phyloP scores from a whole-genome alignment of 129 eudicot genomes.

The Ambrosia trifida region DNA sequence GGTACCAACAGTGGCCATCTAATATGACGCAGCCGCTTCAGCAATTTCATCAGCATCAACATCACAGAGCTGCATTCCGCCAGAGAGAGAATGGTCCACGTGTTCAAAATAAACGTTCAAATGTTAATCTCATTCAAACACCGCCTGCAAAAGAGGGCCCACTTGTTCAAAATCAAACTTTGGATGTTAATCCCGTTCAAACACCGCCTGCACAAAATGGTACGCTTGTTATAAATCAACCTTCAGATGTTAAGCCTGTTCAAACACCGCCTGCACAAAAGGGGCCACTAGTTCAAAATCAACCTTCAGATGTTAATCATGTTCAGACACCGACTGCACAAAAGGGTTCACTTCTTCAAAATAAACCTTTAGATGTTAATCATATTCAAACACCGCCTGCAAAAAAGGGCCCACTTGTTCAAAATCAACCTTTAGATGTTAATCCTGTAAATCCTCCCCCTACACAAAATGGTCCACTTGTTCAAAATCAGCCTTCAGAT shows the following conservation, averaged over 20 bases:
- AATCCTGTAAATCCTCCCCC: too few species aligned
- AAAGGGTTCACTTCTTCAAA: slow-evolving; percentile 24
- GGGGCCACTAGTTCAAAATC: neutral
- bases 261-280: too few species aligned
- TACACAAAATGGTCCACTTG: too few species aligned
- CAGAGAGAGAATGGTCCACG: slow-evolving; percentile 15
- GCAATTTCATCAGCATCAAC: slow-evolving; percentile 49
- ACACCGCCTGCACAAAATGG: too few species aligned
- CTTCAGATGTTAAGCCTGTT: too few species aligned
- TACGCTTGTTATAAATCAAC: too few species aligned
- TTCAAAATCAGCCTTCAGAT: slow-evolving; percentile 30
- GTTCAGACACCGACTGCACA: slow-evolving; percentile 23
- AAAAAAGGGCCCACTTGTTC: too few species aligned
- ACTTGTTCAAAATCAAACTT: too few species aligned
- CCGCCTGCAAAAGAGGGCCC: slow-evolving; percentile 23
- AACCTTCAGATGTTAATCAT: slow-evolving; percentile 40
- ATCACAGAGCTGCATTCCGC: slow-evolving; percentile 38
- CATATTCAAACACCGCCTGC: too few species aligned
- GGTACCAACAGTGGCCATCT: slow-evolving; percentile 63
- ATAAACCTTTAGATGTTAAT: too few species aligned
- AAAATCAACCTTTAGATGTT: too few species aligned
- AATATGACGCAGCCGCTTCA: slow-evolving; percentile 35
- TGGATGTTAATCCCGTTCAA: too few species aligned
- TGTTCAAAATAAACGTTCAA: slow-evolving; percentile 45
- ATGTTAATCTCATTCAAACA: slow-evolving; percentile 31